Percentiles rank a stretch among this genome's conserved stretches.
These are phyloP conservation scores for Cetraspora pellucida DNA, from an alignment of 192 early-diverging fungal genomes.

Conservation along the genomic window DNA sequence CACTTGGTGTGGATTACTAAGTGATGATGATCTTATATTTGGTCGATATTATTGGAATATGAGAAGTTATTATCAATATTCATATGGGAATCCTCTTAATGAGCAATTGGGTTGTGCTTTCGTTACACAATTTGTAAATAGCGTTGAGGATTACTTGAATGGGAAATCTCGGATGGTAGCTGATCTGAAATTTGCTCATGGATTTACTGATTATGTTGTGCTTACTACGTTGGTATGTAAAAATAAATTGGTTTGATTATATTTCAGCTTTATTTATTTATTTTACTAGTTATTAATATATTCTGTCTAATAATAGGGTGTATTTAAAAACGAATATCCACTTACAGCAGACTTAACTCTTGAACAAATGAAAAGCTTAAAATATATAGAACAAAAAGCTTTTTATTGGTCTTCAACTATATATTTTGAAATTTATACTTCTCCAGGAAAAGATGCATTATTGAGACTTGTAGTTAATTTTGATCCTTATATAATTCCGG, in stretches of 20 bases:
- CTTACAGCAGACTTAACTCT: background rate
- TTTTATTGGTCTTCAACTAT: background rate
- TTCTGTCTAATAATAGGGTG: background rate
- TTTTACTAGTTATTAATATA: background rate
- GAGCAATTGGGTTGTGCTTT: background rate
- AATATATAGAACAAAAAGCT: background rate
- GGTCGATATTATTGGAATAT: constrained; percentile 1
- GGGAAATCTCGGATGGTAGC: background rate
- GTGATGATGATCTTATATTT: constrained; percentile 2
- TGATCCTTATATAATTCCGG: background rate
- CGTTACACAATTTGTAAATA: background rate
- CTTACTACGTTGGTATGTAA: constrained; percentile 11
- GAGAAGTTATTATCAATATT: background rate
- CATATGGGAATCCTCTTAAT: background rate
- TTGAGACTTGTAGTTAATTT: background rate
- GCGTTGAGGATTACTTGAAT: background rate
- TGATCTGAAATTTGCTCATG: background rate
- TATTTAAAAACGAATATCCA: background rate
- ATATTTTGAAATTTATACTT: constrained; percentile 19
- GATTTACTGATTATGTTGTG: background rate
- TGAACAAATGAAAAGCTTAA: constrained; percentile 1
- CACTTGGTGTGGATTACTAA: constrained; percentile 11
- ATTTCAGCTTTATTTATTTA: background rate
- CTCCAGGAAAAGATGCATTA: background rate
- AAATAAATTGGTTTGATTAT: background rate